These are phyloP conservation scores for Eucalyptus marginata DNA, from an alignment of 345 rosid genomes.

Conservation along the genomic window DNA sequence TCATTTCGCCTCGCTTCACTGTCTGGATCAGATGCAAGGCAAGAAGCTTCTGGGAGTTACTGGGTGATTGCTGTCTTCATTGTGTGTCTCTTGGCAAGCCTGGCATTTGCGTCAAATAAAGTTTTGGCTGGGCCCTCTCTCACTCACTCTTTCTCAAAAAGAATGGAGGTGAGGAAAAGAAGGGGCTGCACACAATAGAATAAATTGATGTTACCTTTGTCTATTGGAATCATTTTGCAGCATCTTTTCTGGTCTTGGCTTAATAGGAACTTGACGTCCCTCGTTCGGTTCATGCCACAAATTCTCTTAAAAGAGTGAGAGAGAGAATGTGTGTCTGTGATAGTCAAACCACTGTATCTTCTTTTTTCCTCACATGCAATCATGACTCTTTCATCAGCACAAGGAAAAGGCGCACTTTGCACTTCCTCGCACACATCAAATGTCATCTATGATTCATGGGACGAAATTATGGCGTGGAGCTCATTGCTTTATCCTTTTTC, in stretches of 20 bases:
- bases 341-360: slow-evolving; percentile 13
- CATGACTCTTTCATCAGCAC: slow-evolving; percentile 1
- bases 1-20: background rate
- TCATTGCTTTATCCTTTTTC: background rate
- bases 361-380: slow-evolving; percentile 10
- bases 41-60: background rate
- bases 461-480: background rate
- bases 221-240: background rate
- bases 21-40: background rate
- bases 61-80: background rate
- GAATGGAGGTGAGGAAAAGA: background rate
- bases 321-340: background rate
- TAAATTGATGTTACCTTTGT: background rate
- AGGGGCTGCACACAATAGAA: background rate
- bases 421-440: background rate
- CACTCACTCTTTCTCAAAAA: background rate
- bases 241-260: background rate
- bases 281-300: background rate
- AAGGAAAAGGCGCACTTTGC: background rate
- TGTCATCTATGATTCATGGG: background rate
- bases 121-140: background rate
- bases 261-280: background rate
- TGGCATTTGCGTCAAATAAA: background rate
- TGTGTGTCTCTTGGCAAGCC: background rate
- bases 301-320: background rate